A percentile compares a stretch with the other conserved stretches of the same genome.
phyloP scores from a whole-genome alignment of 305 asterid species.

The Nicotiana rustica region DNA sequence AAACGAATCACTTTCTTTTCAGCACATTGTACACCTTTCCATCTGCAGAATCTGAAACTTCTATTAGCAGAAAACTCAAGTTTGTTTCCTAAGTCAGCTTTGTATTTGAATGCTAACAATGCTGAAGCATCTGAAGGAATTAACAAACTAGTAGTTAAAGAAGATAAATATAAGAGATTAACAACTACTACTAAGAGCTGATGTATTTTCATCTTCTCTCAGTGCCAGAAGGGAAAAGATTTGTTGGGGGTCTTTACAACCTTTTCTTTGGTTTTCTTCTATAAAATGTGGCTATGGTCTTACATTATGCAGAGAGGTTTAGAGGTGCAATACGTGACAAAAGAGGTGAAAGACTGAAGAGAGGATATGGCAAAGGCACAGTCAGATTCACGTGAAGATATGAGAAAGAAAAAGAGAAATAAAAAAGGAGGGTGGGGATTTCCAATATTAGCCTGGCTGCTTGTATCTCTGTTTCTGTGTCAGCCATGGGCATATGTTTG shows the following conservation, averaged over 20 bases:
- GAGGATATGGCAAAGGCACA: constrained; percentile 5
- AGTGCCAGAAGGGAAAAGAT: background rate
- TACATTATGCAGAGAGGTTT: background rate
- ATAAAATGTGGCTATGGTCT: constrained; percentile 21
- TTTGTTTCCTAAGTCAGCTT: constrained; percentile 60
- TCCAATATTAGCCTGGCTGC: constrained; percentile 16
- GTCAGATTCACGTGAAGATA: constrained; percentile 52
- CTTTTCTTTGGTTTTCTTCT: background rate
- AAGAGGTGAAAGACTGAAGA: constrained; percentile 41
- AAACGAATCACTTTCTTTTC: constrained; percentile 52
- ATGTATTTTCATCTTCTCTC: background rate
- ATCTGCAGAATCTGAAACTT: constrained; percentile 59
- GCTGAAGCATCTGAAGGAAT: constrained; percentile 62
- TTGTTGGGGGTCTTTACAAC: background rate
- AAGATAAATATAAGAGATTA: constrained; percentile 32
- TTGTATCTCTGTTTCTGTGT: constrained; percentile 26
- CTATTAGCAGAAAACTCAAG: constrained; percentile 46
- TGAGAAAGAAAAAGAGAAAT: constrained; percentile 30
- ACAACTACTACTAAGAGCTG: background rate
- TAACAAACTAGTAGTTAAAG: constrained; percentile 24
- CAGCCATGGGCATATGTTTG: background rate
- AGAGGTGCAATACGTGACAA: constrained; percentile 39
- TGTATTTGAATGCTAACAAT: constrained; percentile 68
- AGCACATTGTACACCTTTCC: constrained; percentile 72
- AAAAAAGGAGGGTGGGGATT: constrained; percentile 31